These are phyloP conservation scores for Cucumis hystrix DNA, from an alignment of 306 rosid species.

Conservation along the genomic window DNA sequence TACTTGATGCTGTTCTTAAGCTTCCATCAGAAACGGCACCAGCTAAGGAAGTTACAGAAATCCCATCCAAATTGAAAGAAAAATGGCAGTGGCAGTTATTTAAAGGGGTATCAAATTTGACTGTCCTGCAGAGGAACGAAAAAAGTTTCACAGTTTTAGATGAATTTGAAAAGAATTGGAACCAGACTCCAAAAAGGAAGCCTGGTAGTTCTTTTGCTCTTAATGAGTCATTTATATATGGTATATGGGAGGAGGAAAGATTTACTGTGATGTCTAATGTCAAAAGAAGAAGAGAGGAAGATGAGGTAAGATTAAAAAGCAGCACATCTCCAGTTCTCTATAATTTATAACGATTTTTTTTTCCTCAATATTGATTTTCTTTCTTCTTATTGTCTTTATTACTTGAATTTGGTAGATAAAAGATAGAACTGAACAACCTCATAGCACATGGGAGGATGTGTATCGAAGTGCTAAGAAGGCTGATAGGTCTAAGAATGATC, in stretches of 20 bases:
- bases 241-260: conserved; percentile 90
- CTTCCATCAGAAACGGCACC: conserved; percentile 74
- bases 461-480: conserved; percentile 65
- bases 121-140: conserved; percentile 26
- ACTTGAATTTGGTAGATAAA: conserved; percentile 42
- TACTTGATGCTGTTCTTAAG: conserved; percentile 55
- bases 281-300: conserved; percentile 68
- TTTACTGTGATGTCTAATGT: conserved; percentile 27
- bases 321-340: background rate
- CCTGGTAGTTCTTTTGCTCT: conserved; percentile 15
- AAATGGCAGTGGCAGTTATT: conserved; percentile 80
- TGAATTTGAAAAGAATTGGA: conserved; percentile 52
- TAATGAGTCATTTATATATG: conserved; percentile 48
- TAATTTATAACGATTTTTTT: background rate
- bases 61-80: conserved; percentile 48
- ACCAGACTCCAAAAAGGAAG: conserved; percentile 34
- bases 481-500: conserved; percentile 70
- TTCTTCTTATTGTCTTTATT: conserved; percentile 5
- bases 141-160: conserved; percentile 51
- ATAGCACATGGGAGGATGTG: conserved; percentile 89
- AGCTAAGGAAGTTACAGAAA: conserved; percentile 49
- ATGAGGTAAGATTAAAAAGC: conserved; percentile 45
- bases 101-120: conserved; percentile 40
- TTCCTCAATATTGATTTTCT: background rate
- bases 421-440: conserved; percentile 79